Percentiles rank a stretch among this genome's conserved stretches.
phyloP scores from a whole-genome alignment of 1,139 yeast species.

The Taphrina wiesneri region DNA sequence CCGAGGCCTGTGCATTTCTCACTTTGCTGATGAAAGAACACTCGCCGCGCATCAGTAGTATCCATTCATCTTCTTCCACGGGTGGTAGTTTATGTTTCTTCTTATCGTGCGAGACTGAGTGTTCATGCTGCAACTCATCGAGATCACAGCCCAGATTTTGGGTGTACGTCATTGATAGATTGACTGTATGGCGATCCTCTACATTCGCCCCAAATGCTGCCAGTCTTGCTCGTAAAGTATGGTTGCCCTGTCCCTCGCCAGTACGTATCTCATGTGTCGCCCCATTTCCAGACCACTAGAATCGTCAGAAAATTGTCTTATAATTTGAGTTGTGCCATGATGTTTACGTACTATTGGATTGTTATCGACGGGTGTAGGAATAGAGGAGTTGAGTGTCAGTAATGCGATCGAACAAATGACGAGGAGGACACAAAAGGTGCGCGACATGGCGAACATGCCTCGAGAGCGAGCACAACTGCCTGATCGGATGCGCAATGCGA shows the following conservation, averaged over 20 bases:
- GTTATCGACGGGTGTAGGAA: conserved; percentile 12
- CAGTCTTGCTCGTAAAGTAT: conserved; percentile 44
- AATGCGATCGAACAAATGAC: conserved; percentile 15
- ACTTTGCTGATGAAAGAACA: conserved; percentile 49
- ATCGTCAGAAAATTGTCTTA: background rate
- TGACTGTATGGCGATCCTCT: conserved; percentile 35
- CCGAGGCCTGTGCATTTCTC: conserved; percentile 46
- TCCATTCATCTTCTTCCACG: conserved; percentile 38
- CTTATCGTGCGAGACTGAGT: background rate
- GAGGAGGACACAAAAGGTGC: conserved; percentile 13
- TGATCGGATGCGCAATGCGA: background rate
- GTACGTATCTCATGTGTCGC: conserved; percentile 25
- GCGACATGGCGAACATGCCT: conserved; percentile 14
- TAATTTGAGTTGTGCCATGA: background rate
- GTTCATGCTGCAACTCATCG: background rate
- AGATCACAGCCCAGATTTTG: conserved; percentile 1
- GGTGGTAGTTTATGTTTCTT: background rate
- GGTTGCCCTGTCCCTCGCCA: conserved; percentile 24
- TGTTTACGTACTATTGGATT: conserved; percentile 13
- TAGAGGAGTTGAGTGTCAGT: conserved; percentile 11
- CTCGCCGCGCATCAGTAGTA: conserved; percentile 48
- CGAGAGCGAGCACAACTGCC: background rate
- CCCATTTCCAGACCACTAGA: conserved; percentile 17
- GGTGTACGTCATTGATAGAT: background rate
- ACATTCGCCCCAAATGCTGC: conserved; percentile 47